Percentiles rank a stretch among this genome's conserved stretches.
These are phyloP conservation scores for Vitis vinifera DNA, from an alignment of 164 flowering plant species.

Conservation along the genomic window DNA sequence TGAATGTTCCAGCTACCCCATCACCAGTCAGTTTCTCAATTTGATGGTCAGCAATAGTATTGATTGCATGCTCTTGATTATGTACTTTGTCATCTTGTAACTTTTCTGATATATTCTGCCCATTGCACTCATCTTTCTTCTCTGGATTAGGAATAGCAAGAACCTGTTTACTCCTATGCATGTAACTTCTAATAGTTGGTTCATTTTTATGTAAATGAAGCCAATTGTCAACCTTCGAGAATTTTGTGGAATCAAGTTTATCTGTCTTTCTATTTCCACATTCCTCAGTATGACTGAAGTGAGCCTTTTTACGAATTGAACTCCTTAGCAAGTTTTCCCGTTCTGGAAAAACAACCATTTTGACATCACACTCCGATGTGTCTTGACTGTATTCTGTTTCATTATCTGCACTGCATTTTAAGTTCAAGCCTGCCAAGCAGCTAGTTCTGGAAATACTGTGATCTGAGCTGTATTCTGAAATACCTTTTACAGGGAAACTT, in stretches of 20 bases:
- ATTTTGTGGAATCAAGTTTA: slow-evolving; percentile 12
- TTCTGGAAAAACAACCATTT: slow-evolving; percentile 25
- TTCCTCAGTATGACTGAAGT: slow-evolving; percentile 2
- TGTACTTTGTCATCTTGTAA: slow-evolving; percentile 1
- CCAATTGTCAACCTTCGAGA: slow-evolving; percentile 33
- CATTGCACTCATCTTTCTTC: slow-evolving; percentile 15
- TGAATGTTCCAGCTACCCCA: slow-evolving; percentile 6
- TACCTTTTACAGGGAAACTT: slow-evolving; percentile 29
- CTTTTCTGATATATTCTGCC: slow-evolving; percentile 4
- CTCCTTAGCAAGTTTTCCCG: slow-evolving; percentile 17
- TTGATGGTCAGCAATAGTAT: slow-evolving; percentile 7
- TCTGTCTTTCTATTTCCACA: slow-evolving; percentile 7
- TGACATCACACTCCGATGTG: slow-evolving; percentile 40
- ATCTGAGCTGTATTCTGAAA: slow-evolving; percentile 43
- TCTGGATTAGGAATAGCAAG: slow-evolving; percentile 26
- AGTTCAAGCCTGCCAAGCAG: slow-evolving; percentile 28
- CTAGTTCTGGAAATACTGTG: slow-evolving; percentile 43
- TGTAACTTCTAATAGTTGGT: slow-evolving; percentile 8
- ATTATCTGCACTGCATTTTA: slow-evolving; percentile 27
- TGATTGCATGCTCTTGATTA: neutral
- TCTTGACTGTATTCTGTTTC: slow-evolving; percentile 45
- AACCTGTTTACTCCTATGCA: slow-evolving; percentile 25
- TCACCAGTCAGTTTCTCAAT: slow-evolving; percentile 12
- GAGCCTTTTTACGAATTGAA: slow-evolving; percentile 11
- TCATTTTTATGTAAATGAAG: slow-evolving; percentile 29